Percentiles rank a stretch among this genome's conserved stretches.
Conservation (phyloP, 208 protist species). For the Acanthamoeba royreba region DNA sequence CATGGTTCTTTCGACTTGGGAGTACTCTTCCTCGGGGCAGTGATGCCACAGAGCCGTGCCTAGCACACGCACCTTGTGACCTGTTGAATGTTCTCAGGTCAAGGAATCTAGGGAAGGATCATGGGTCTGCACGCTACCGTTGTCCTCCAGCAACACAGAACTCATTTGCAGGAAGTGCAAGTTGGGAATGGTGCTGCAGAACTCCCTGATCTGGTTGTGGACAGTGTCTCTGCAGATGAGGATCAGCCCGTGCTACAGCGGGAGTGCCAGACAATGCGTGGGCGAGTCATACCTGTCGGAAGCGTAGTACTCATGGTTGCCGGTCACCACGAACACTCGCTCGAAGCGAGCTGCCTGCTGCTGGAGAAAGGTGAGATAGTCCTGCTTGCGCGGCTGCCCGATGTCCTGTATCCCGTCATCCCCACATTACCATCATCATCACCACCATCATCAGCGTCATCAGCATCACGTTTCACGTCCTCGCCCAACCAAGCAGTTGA, state of each 20-base stretch:
- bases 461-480: not conserved
- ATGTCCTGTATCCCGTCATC: not conserved
- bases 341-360: not conserved
- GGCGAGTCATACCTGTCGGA: not conserved
- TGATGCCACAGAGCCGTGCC: not conserved
- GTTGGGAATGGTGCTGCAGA: not conserved
- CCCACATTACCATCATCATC: not conserved
- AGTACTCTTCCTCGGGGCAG: not conserved
- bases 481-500: not conserved
- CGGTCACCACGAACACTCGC: not conserved
- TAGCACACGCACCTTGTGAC: not conserved
- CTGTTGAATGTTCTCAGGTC: not conserved
- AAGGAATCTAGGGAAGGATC: not conserved
- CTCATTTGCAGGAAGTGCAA: not conserved
- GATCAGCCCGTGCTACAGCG: too few relatives aligned
- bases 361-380: not conserved
- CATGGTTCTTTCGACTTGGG: not conserved
- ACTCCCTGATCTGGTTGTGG: not conserved
- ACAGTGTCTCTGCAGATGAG: not conserved
- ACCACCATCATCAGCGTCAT: not conserved
- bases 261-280: not conserved
- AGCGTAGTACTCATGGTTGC: conserved; percentile 12
- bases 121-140: not conserved
- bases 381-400: not conserved
- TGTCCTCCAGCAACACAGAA: not conserved